Base-by-base conservation (phyloP, 768 basidiomycete genomes). In the Mycena metata region DNA sequence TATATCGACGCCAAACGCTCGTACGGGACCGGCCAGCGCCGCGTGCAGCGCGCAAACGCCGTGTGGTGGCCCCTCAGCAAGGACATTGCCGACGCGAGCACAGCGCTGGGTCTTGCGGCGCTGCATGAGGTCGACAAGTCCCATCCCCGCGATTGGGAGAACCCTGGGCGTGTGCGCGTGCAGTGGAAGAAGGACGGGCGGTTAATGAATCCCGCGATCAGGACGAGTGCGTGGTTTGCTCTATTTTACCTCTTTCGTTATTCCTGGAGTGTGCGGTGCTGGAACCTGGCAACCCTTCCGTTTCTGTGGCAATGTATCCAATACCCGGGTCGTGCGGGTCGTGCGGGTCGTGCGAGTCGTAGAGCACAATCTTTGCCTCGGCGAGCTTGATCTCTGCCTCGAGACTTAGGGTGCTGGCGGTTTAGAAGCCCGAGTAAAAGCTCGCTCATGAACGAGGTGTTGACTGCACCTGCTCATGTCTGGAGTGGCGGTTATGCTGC, bases 81-180 rank as follows among this genome's bases (percentile, higher is more conserved):
- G 73, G 95, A 96, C 74, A 97, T 99, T 60, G 92, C 94, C 2
- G 91, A 94, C 64, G 96, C 94, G 9, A 90, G 92, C 26, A 88
- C 83, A 72, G 83, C 89, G 35, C 80, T 99, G 16, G 92, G 96
- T 2, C 82, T 98, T 10, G 88, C 90, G 15, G 89, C 91, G 2
- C 84, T 98, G 6, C 95, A 96, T 73, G 96, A 99, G 83, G 94
- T 95, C 42, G 87, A 89, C 75, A 98, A 96, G 79, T 83, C 88
- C 30, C 97, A 99, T 75, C 97, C 97, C 13, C 88, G 94, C 58
- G 97, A 99, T 79, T 99, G 97, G 97, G 96, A 94, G 76, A 99
- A 99, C 78, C 97, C 97, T 0, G 97, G 97, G 11, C 88, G 97
- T 26, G 95, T 99, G 66, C 89, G 95, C 70, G 93, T 99, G 24